These are phyloP conservation scores for Naematelia aurantialba DNA, from an alignment of 768 basidiomycete species.

Conservation along the genomic window DNA sequence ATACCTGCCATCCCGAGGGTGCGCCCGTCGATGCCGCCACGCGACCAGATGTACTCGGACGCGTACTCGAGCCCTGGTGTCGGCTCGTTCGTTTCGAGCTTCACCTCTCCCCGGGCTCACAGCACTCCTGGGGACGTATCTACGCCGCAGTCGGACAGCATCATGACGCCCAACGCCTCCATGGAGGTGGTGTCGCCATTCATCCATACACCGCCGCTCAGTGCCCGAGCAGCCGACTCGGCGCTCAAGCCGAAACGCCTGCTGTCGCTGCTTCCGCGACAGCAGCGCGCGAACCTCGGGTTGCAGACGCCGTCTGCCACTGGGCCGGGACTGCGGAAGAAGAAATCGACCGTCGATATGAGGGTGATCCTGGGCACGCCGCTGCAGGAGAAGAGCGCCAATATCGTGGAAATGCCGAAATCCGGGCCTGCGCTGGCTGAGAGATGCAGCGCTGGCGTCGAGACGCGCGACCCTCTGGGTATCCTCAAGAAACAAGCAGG, in stretches of 20 bases:
- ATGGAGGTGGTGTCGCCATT: not conserved
- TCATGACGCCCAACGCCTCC: not conserved
- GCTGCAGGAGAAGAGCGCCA: constrained; percentile 3
- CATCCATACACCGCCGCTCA: not conserved
- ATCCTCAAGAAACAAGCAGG: not conserved
- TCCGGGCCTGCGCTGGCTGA: too few species aligned
- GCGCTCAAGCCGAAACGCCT: constrained; percentile 7
- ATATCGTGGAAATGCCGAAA: too few species aligned
- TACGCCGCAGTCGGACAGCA: not conserved
- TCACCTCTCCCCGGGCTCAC: not conserved
- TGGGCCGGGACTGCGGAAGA: not conserved
- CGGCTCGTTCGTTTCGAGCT: too few species aligned
- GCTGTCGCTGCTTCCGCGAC: constrained; percentile 12
- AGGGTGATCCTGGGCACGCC: constrained; percentile 1
- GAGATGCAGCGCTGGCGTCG: too few species aligned
- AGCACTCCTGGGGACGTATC: constrained; percentile 1
- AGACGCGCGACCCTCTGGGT: not conserved
- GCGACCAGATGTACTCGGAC: not conserved
- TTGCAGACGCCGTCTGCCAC: not conserved
- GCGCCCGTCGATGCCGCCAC: not conserved
- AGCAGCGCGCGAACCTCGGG: constrained; percentile 8
- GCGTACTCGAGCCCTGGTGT: not conserved
- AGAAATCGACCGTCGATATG: constrained; percentile 1
- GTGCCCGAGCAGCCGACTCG: not conserved
- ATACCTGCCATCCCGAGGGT: not conserved